Conservation (phyloP, 2,329 filamentous ascomycete species). For the Spiromastix sp. region DNA sequence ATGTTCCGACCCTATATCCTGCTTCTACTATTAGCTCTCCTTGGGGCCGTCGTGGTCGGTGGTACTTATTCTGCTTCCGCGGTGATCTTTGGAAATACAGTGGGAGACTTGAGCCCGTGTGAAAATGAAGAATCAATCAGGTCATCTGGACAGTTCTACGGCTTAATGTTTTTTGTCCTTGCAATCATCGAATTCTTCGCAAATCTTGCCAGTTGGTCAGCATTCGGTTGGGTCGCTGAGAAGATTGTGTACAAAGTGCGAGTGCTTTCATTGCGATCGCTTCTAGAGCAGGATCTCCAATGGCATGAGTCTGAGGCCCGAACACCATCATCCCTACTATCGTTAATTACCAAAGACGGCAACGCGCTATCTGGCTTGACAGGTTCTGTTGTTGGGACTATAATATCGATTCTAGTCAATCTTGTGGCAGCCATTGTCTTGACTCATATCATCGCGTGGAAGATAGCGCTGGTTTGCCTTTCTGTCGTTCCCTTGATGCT, state of each 20-base stretch:
- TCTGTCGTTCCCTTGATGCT: constrained; percentile 59
- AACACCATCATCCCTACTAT: constrained; percentile 51
- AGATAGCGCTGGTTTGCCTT: constrained; percentile 62
- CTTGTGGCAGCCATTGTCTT: constrained; percentile 58
- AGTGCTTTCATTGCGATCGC: constrained; percentile 52
- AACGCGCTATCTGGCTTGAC: constrained; percentile 58
- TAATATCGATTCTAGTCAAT: constrained; percentile 59
- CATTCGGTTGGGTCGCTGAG: constrained; percentile 51
- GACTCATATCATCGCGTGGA: constrained; percentile 64
- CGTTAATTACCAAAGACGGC: constrained; percentile 59
- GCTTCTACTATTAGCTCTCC: constrained; percentile 38
- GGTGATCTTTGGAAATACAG: constrained; percentile 50
- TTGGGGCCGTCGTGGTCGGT: constrained; percentile 44
- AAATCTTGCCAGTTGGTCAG: constrained; percentile 50
- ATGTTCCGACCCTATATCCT: constrained; percentile 34
- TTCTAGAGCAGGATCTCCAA: constrained; percentile 56
- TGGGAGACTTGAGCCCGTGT: constrained; percentile 48
- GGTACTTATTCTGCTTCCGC: constrained; percentile 48
- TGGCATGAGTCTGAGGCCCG: constrained; percentile 61
- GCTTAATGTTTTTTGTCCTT: constrained; percentile 51
- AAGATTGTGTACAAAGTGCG: constrained; percentile 54
- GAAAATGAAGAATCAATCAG: constrained; percentile 39
- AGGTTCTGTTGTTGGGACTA: constrained; percentile 59
- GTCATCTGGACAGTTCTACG: constrained; percentile 42
- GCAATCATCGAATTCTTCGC: constrained; percentile 50